phyloP scores from a whole-genome alignment of 2,329 filamentous ascomycete species.

The Microcyclospora tardicrescens region DNA sequence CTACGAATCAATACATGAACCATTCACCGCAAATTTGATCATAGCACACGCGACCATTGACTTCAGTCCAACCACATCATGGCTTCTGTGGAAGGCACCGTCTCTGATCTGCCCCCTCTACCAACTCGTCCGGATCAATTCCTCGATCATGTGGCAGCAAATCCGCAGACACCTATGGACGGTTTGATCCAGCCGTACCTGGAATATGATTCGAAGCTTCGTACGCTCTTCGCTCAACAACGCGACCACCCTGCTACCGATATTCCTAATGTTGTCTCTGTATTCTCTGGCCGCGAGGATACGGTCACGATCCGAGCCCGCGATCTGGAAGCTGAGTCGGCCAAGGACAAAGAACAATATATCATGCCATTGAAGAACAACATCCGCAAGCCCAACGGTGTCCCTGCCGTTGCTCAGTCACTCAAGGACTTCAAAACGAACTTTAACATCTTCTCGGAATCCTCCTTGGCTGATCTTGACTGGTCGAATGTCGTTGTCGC shows the following conservation, averaged over 20 bases:
- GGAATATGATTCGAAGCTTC: slow-evolving; percentile 52
- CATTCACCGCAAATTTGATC: too few species aligned
- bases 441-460: slow-evolving; percentile 72
- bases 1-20: too few species aligned
- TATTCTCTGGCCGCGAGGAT: slow-evolving; percentile 45
- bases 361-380: slow-evolving; percentile 54
- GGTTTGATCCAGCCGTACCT: slow-evolving; percentile 55
- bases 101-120: slow-evolving; percentile 19
- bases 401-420: slow-evolving; percentile 53
- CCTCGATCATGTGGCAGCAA: slow-evolving; percentile 41
- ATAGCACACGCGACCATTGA: too few species aligned
- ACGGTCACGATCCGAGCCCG: slow-evolving; percentile 51
- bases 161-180: slow-evolving; percentile 40
- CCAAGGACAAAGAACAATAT: slow-evolving; percentile 49
- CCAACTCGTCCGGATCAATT: slow-evolving; percentile 30
- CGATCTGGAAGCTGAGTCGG: slow-evolving; percentile 43
- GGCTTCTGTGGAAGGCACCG: too few species aligned
- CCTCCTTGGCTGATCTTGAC: slow-evolving; percentile 58
- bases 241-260: slow-evolving; percentile 46
- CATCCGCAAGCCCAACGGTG: slow-evolving; percentile 48
- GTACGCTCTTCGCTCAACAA: slow-evolving; percentile 56
- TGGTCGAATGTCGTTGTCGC: slow-evolving; percentile 75
- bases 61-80: too few species aligned
- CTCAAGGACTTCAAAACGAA: slow-evolving; percentile 64
- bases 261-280: slow-evolving; percentile 50